Evolutionary conservation across 2,329 filamentous ascomycete species (phyloP).

Genomic region (Fusarium coicis): DNA sequence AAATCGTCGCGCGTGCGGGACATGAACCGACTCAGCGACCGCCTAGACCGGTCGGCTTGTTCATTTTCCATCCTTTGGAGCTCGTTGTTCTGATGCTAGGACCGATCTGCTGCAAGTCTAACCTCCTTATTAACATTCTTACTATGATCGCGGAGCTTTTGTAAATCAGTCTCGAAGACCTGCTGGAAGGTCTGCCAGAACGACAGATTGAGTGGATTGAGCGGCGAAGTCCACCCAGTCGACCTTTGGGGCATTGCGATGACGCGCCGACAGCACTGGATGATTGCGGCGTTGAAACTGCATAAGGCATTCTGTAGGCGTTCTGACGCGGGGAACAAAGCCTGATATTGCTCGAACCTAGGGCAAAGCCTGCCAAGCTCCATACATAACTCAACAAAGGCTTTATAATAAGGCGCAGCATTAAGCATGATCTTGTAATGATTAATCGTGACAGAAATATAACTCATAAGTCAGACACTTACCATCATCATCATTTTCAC

Average conservation of each 20-base stretch:
- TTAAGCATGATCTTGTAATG: slow-evolving; percentile 48
- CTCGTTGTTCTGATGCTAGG: slow-evolving; percentile 36
- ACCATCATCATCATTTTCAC: slow-evolving; percentile 46
- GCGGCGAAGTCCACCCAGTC: slow-evolving; percentile 25
- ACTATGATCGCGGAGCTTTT: slow-evolving; percentile 31
- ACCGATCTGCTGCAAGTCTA: slow-evolving; percentile 39
- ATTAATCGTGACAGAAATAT: rapidly evolving
- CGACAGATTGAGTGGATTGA: rapidly evolving
- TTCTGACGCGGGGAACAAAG: slow-evolving; percentile 49
- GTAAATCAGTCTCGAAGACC: slow-evolving; percentile 42
- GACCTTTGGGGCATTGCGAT: rapidly evolving
- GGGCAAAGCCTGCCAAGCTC: slow-evolving; percentile 50
- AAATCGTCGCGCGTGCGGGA: not conserved
- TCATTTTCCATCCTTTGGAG: slow-evolving; percentile 2
- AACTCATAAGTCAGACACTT: rapidly evolving
- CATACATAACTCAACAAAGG: slow-evolving; percentile 51
- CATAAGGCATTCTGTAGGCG: slow-evolving; percentile 49
- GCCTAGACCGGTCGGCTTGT: not conserved
- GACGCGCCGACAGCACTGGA: slow-evolving; percentile 50
- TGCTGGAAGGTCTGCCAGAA: slow-evolving; percentile 45
- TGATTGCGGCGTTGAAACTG: slow-evolving; percentile 50
- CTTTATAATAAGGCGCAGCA: slow-evolving; percentile 53
- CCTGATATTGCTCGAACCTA: slow-evolving; percentile 50
- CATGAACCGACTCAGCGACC: rapidly evolving
- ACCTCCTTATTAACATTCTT: slow-evolving; percentile 42